These are phyloP conservation scores for Fusarium veterinarium DNA, from an alignment of 2,329 filamentous ascomycete genomes.

Conservation along the genomic window DNA sequence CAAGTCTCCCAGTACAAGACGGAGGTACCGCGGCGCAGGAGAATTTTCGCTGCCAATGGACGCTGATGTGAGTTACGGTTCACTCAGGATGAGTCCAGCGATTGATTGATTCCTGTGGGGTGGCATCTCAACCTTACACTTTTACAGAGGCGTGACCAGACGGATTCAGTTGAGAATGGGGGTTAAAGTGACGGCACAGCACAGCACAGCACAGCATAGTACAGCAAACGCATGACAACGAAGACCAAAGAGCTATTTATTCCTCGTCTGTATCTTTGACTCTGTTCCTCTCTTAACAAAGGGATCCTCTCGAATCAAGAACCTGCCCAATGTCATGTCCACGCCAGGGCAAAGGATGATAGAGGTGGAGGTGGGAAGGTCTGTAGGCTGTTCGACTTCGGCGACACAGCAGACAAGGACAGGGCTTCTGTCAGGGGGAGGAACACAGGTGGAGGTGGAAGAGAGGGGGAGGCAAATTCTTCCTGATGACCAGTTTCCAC, in stretches of 20 bases:
- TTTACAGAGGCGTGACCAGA: slow-evolving; percentile 21
- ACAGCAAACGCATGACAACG: not conserved
- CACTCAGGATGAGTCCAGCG: not conserved
- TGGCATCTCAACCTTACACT: slow-evolving; percentile 16
- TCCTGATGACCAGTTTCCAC: slow-evolving; percentile 44
- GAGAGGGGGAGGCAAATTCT: slow-evolving; percentile 45
- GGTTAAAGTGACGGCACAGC: slow-evolving; percentile 13
- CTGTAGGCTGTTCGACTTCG: slow-evolving; percentile 20
- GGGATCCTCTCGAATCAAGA: slow-evolving; percentile 11
- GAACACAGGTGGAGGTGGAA: slow-evolving; percentile 43
- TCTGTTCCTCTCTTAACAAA: slow-evolving; percentile 9
- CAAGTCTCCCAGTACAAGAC: slow-evolving; percentile 41
- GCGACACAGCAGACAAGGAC: slow-evolving; percentile 43
- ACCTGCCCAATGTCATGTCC: slow-evolving; percentile 27
- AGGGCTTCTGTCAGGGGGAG: slow-evolving; percentile 42
- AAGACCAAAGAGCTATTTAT: slow-evolving; percentile 2
- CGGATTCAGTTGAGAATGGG: slow-evolving; percentile 17
- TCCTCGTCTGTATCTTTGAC: slow-evolving; percentile 17
- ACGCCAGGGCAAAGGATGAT: slow-evolving; percentile 11
- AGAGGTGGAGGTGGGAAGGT: slow-evolving; percentile 21
- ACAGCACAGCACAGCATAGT: not conserved
- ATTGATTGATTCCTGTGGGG: slow-evolving; percentile 24
- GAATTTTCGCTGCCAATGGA: slow-evolving; percentile 25
- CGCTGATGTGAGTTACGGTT: slow-evolving; percentile 2
- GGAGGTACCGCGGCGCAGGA: slow-evolving; percentile 43